These are phyloP conservation scores for Calonectria montana DNA, from an alignment of 2,329 filamentous ascomycete genomes.

Conservation along the genomic window DNA sequence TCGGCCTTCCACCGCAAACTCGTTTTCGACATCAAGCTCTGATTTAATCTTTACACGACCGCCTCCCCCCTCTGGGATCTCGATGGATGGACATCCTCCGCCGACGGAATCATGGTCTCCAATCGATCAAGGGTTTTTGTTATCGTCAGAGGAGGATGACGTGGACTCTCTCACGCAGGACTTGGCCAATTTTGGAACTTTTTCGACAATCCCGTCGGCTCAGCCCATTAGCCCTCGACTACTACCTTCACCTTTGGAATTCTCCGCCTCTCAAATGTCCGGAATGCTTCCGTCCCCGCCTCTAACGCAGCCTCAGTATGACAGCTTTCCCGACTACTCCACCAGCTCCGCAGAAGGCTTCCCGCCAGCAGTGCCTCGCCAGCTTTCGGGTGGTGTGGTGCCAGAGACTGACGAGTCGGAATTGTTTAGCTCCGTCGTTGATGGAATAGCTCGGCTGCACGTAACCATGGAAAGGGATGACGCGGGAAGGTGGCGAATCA, in stretches of 20 bases:
- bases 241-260: constrained; percentile 27
- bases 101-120: not conserved
- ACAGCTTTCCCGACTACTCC: constrained; percentile 17
- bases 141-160: not conserved
- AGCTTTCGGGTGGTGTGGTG: not conserved
- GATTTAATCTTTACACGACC: constrained; percentile 28
- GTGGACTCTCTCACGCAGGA: not conserved
- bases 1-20: constrained; percentile 32
- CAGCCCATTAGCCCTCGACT: constrained; percentile 32
- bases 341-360: not conserved
- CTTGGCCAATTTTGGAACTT: not conserved
- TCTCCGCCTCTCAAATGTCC: constrained; percentile 23
- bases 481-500: constrained; percentile 56
- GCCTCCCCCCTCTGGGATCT: constrained; percentile 12
- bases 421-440: constrained; percentile 49
- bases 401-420: constrained; percentile 41
- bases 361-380: not conserved
- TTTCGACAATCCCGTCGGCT: constrained; percentile 37
- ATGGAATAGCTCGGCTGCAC: constrained; percentile 49
- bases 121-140: not conserved
- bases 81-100: not conserved
- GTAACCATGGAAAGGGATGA: constrained; percentile 52
- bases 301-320: constrained; percentile 31
- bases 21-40: constrained; percentile 37
- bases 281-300: constrained; percentile 39